A percentile compares a stretch with the other conserved stretches of the same genome.
phyloP scores from a whole-genome alignment of 2,329 filamentous ascomycete species.

The Nigrospora oryzae region DNA sequence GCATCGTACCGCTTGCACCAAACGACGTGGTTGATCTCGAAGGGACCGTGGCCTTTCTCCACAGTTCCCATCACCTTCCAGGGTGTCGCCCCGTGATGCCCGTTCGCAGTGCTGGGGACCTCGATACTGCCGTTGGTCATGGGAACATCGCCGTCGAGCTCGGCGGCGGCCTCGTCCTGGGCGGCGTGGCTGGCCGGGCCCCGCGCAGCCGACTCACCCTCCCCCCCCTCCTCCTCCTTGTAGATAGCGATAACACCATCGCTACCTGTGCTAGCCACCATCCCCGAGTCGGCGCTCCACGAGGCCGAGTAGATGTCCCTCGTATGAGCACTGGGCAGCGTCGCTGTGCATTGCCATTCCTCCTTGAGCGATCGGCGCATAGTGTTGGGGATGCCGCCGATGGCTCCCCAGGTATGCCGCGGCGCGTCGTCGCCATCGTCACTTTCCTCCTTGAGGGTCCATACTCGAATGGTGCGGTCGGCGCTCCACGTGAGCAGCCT shows the following conservation, averaged over 20 bases:
- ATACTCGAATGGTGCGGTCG: slow-evolving; percentile 71
- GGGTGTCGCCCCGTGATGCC: slow-evolving; percentile 28
- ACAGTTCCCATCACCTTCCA: slow-evolving; percentile 68
- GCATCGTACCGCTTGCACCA: slow-evolving; percentile 78
- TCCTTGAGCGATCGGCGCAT: slow-evolving; percentile 74
- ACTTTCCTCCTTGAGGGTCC: slow-evolving; percentile 55
- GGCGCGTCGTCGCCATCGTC: slow-evolving; percentile 28
- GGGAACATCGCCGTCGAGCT: slow-evolving; percentile 20
- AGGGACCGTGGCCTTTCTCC: slow-evolving; percentile 76
- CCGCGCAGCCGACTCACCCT: slow-evolving; percentile 5
- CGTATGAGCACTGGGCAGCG: slow-evolving; percentile 68
- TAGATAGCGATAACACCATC: slow-evolving; percentile 80
- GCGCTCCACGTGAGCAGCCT: slow-evolving; percentile 79
- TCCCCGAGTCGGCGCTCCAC: slow-evolving; percentile 72
- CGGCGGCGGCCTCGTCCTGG: slow-evolving; percentile 15
- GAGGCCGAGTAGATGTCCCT: slow-evolving; percentile 75
- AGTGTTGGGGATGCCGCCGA: slow-evolving; percentile 74
- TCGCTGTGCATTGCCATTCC: slow-evolving; percentile 70
- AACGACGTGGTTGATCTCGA: slow-evolving; percentile 85
- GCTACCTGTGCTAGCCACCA: slow-evolving; percentile 81
- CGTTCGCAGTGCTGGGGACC: slow-evolving; percentile 15
- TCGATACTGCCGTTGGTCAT: slow-evolving; percentile 15
- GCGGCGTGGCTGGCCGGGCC: slow-evolving; percentile 4
- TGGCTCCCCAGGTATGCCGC: slow-evolving; percentile 26
- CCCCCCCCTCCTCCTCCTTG: slow-evolving; percentile 30